These are phyloP conservation scores for Ascoidea asiatica DNA, from an alignment of 805 yeast genomes.

Conservation along the genomic window DNA sequence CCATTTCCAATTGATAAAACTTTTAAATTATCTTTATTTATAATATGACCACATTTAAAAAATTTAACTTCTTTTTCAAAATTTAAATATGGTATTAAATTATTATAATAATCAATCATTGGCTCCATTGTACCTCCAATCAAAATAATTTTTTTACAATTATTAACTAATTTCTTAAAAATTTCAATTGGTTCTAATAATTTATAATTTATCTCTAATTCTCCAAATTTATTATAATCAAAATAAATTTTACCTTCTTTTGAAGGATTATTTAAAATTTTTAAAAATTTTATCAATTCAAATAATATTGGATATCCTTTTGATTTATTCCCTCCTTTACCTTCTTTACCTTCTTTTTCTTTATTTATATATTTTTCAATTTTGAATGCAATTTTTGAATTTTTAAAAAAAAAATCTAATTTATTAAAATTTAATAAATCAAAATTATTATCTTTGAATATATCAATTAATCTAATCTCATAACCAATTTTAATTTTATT, in stretches of 20 bases:
- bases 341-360: slow-evolving; percentile 6
- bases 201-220: slow-evolving; percentile 47
- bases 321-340: slow-evolving; percentile 10
- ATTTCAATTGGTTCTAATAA: slow-evolving; percentile 66
- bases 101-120: slow-evolving; percentile 50
- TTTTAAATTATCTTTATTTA: slow-evolving; percentile 53
- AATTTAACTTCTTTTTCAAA: slow-evolving; percentile 25
- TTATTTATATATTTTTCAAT: slow-evolving; percentile 54
- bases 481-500: slow-evolving; percentile 34
- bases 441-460: slow-evolving; percentile 47
- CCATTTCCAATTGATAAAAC: slow-evolving; percentile 37
- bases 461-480: slow-evolving; percentile 33
- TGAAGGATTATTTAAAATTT: slow-evolving; percentile 57
- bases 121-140: slow-evolving; percentile 98
- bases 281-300: slow-evolving; percentile 50
- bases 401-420: slow-evolving; percentile 46
- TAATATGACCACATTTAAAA: slow-evolving; percentile 75
- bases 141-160: slow-evolving; percentile 54
- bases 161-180: slow-evolving; percentile 51
- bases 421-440: slow-evolving; percentile 62
- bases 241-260: slow-evolving; percentile 71
- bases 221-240: slow-evolving; percentile 14
- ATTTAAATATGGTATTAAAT: slow-evolving; percentile 47
- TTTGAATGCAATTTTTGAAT: slow-evolving; percentile 72
- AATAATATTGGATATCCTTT: slow-evolving; percentile 55